phyloP scores from a whole-genome alignment of 83 land plant species.

The Larix sibirica region DNA sequence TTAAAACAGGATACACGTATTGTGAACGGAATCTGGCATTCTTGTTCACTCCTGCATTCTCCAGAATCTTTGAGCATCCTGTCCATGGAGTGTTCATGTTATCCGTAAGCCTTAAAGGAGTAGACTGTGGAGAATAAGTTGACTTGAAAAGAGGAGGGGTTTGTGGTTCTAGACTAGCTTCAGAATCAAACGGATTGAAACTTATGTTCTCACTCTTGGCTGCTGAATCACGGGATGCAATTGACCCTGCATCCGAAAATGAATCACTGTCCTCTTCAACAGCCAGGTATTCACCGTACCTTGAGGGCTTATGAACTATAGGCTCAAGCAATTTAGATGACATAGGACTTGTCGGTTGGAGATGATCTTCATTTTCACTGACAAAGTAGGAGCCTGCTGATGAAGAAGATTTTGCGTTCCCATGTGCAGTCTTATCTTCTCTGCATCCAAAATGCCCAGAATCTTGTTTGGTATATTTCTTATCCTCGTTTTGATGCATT shows the following conservation, averaged over 20 bases:
- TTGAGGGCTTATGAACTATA: neutral
- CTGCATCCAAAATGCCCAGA: neutral
- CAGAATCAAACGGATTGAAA: no score
- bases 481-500: neutral
- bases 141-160: neutral
- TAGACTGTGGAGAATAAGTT: slow-evolving; percentile 42
- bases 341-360: neutral
- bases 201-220: neutral
- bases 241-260: neutral
- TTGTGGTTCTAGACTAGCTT: no score
- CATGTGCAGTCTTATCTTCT: neutral
- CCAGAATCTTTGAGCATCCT: neutral
- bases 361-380: neutral
- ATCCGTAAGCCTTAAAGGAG: slow-evolving; percentile 26
- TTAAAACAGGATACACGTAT: slow-evolving; percentile 39
- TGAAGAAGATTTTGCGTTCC: neutral
- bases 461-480: neutral
- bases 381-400: neutral
- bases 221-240: neutral
- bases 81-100: slow-evolving; percentile 73
- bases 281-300: slow-evolving; percentile 1
- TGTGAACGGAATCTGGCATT: slow-evolving; percentile 45
- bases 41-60: slow-evolving; percentile 26
- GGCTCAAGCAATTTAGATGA: slow-evolving; percentile 1
- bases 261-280: slow-evolving; percentile 1